Evolutionary conservation across 164 flowering plant genomes (phyloP).

Genomic region (Liriodendron chinense): DNA sequence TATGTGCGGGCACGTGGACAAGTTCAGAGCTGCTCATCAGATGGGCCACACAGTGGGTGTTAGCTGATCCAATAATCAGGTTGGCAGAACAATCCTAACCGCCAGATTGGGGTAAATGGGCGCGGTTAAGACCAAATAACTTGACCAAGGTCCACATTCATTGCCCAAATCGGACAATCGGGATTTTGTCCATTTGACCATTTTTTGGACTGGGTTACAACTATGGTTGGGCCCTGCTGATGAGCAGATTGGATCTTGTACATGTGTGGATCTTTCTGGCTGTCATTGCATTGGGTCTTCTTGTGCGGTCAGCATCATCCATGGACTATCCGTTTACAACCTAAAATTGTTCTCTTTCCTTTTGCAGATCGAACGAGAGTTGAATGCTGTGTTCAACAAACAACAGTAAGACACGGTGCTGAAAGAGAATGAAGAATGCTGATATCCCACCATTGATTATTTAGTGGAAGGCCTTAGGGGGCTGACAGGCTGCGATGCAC

Average conservation of each 20-base stretch:
- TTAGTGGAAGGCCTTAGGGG: neutral
- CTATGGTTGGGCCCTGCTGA: neutral
- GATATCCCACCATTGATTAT: neutral
- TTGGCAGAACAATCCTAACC: neutral
- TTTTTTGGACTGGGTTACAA: neutral
- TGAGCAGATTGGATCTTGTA: neutral
- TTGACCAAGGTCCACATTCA: neutral
- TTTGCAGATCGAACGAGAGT: conserved; percentile 2
- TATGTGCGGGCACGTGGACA: neutral
- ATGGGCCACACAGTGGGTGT: neutral
- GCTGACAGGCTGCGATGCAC: neutral
- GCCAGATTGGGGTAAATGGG: neutral
- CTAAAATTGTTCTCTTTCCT: neutral
- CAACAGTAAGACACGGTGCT: neutral
- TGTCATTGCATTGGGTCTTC: neutral
- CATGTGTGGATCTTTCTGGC: neutral
- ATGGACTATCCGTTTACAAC: neutral
- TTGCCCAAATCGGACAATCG: neutral
- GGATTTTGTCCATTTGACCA: too few species aligned
- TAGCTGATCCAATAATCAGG: neutral
- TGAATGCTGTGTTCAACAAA: neutral
- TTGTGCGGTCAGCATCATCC: neutral
- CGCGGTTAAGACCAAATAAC: neutral
- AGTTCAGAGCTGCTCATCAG: neutral
- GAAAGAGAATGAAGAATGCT: neutral